These are phyloP conservation scores for Crithidia bombi DNA, from an alignment of 208 protist genomes.

Conservation along the genomic window DNA sequence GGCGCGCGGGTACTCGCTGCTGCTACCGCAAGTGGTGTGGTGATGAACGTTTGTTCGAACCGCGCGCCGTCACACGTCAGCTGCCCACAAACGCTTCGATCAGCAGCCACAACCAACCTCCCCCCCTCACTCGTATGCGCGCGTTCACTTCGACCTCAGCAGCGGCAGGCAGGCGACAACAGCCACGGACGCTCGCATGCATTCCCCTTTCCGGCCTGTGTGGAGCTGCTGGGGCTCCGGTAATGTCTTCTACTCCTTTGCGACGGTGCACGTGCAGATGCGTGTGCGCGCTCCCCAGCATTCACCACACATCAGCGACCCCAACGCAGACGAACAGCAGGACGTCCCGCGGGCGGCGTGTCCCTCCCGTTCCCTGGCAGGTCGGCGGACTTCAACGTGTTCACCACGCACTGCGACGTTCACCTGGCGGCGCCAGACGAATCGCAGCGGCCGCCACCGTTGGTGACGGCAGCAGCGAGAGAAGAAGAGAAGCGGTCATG, in stretches of 20 bases:
- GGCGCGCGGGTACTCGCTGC: no score
- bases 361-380: neutral
- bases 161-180: neutral
- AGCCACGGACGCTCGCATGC: no score
- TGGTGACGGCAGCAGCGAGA: no score
- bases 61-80: neutral
- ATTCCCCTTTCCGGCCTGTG: neutral
- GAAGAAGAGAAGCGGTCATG: neutral
- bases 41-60: no score
- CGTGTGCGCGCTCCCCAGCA: neutral
- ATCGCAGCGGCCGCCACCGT: neutral
- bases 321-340: neutral
- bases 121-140: slow-evolving; percentile 56
- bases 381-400: slow-evolving; percentile 38
- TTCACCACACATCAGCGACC: no score
- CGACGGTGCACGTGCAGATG: slow-evolving; percentile 12
- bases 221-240: slow-evolving; percentile 30
- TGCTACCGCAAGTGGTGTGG: no score
- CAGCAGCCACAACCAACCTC: slow-evolving; percentile 46
- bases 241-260: slow-evolving; percentile 43
- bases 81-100: slow-evolving; percentile 14
- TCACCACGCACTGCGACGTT: slow-evolving; percentile 29
- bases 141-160: neutral
- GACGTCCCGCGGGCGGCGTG: neutral
- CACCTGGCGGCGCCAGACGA: neutral